Evolutionary conservation across 495 filamentous ascomycete species (phyloP), one percentile per base, ranked within the genome.

Genomic region (Entonaema liquescens): DNA sequence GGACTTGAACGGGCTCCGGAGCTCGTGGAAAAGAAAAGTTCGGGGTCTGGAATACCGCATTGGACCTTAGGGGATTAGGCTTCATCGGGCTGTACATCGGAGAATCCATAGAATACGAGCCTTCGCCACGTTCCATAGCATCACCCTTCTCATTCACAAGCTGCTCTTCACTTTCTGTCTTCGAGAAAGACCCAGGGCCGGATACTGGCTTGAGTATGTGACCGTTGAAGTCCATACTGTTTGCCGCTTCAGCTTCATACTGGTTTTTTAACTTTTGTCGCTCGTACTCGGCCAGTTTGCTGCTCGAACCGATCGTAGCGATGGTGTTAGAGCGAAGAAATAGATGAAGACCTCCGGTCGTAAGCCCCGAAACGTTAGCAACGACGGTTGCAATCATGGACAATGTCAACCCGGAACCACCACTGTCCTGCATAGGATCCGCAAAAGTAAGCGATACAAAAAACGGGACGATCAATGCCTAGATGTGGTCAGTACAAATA

Each of bases 321-420:
- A 79, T 65, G 0, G 78, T 80, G 56, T 78, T 81, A 3, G 79
- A 83, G 65, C 83, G 83, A 66, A 85, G 76, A 60, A 84, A 84
- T 4, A 85, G 75, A 59, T 85, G 81, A 31, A 85, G 76, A 4
- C 81, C 81, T 25, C 83, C 82, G 3, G 80, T 84, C 79, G 80
- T 80, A 33, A 85, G 67, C 0, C 83, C 83, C 0, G 83, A 83
- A 1, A 85, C 76, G 49, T 83, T 84, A n/a, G 82, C 79, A 5
- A 81, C 82, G 6, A 85, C 82, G 8, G 82, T 76, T 23, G 81
- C 78, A 35, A 85, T 77, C 82, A 83, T 84, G 2, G 78, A 78
- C 1, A 85, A 53, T 5, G 76, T 82, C 19, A 81, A 68, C 26
- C 59, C 62, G 29, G 74, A 54, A 13, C 50, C 62, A 36, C 59